phyloP scores from a whole-genome alignment of 2,329 filamentous ascomycete species.

The Botrytis deweyae region DNA sequence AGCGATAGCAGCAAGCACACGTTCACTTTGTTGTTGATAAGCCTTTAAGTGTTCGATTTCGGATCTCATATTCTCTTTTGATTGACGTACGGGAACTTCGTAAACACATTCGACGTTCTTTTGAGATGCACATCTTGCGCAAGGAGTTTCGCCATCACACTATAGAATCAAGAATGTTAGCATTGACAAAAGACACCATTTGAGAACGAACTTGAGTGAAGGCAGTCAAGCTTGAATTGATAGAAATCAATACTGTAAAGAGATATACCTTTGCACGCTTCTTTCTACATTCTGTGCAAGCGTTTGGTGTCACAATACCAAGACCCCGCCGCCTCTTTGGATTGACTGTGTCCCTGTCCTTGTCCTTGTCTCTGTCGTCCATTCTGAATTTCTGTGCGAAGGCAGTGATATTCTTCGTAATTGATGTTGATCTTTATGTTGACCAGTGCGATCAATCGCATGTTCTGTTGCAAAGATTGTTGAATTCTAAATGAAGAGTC shows the following conservation, averaged over 20 bases:
- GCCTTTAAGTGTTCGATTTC: constrained; percentile 59
- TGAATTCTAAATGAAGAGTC: neutral
- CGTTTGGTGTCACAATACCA: constrained; percentile 37
- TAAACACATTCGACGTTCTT: constrained; percentile 57
- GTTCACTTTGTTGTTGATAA: constrained; percentile 55
- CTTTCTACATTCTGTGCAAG: constrained; percentile 39
- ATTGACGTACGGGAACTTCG: constrained; percentile 61
- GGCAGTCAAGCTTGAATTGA: neutral
- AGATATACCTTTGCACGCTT: constrained; percentile 37
- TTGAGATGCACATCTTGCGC: constrained; percentile 54
- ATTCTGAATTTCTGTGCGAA: neutral
- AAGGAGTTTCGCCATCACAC: constrained; percentile 58
- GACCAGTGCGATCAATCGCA: neutral
- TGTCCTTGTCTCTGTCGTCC: constrained; percentile 16
- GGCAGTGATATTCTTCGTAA: neutral
- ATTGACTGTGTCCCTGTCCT: constrained; percentile 24
- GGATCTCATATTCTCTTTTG: constrained; percentile 59
- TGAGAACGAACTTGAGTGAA: too few species aligned
- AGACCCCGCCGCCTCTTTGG: constrained; percentile 36
- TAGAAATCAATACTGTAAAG: neutral
- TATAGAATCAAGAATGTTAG: constrained; percentile 32
- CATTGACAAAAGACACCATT: neutral
- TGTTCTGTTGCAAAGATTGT: neutral
- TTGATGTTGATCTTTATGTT: neutral
- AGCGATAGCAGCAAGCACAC: constrained; percentile 53